Conservation (phyloP, 805 yeast species). For the Saturnispora saitoi region DNA sequence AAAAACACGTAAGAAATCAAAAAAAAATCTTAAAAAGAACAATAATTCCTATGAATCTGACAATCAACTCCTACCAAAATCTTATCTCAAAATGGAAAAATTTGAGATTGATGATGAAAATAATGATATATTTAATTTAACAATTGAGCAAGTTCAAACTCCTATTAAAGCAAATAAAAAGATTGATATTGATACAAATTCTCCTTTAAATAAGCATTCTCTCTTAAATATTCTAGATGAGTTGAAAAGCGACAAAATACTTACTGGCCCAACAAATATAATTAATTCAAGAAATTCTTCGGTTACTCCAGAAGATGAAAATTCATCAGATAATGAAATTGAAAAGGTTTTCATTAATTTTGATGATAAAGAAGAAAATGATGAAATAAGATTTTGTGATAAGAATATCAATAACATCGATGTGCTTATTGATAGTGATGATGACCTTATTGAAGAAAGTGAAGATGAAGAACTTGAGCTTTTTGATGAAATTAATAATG, state of each 20-base stretch:
- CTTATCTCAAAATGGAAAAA: slow-evolving; percentile 18
- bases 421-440: slow-evolving; percentile 15
- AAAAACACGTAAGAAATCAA: neutral
- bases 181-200: neutral
- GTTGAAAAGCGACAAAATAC: neutral
- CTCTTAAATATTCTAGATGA: neutral
- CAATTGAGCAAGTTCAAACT: slow-evolving; percentile 8
- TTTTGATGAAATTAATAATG: slow-evolving; percentile 5
- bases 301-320: neutral
- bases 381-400: slow-evolving; percentile 1
- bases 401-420: slow-evolving; percentile 9
- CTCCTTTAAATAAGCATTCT: slow-evolving; percentile 7
- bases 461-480: slow-evolving; percentile 15
- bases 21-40: neutral
- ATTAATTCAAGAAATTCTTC: neutral
- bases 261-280: slow-evolving; percentile 18
- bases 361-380: neutral
- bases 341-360: slow-evolving; percentile 12
- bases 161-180: slow-evolving; percentile 9
- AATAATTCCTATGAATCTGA: neutral
- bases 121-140: slow-evolving; percentile 13
- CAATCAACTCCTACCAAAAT: slow-evolving; percentile 2
- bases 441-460: slow-evolving; percentile 12
- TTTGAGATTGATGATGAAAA: slow-evolving; percentile 17
- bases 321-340: slow-evolving; percentile 1